Evolutionary conservation across 768 basidiomycete genomes (phyloP).

Genomic region (Epithele typhae): DNA sequence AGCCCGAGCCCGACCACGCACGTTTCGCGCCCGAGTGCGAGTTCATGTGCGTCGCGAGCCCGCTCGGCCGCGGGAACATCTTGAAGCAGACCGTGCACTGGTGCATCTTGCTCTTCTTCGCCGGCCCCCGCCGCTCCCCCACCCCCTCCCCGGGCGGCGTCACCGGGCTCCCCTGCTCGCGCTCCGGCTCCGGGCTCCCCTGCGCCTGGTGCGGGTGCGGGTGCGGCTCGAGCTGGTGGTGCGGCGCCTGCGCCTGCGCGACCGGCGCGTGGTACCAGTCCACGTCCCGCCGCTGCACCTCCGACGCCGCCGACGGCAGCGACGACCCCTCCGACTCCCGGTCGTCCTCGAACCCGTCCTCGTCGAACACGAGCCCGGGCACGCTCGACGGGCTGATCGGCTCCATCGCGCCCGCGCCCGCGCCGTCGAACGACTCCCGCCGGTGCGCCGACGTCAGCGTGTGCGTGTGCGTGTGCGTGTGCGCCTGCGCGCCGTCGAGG

Average conservation of each 20-base stretch:
- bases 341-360: slow-evolving; percentile 26
- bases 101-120: slow-evolving; percentile 47
- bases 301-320: slow-evolving; percentile 24
- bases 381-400: slow-evolving; percentile 26
- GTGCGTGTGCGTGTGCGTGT: not conserved
- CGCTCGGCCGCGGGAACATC: slow-evolving; percentile 47
- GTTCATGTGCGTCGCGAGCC: slow-evolving; percentile 50
- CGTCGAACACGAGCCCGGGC: slow-evolving; percentile 25
- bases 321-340: slow-evolving; percentile 19
- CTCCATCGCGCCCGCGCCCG: slow-evolving; percentile 7
- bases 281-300: slow-evolving; percentile 5
- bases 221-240: no score
- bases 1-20: slow-evolving; percentile 23
- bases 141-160: not conserved
- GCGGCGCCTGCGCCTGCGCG: not conserved
- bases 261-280: not conserved
- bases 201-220: no score
- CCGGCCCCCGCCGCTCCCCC: slow-evolving; percentile 7
- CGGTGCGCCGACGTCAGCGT: slow-evolving; percentile 8
- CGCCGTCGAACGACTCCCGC: slow-evolving; percentile 18
- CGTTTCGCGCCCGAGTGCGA: slow-evolving; percentile 48
- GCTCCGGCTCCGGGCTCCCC: slow-evolving; percentile 1
- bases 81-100: slow-evolving; percentile 41
- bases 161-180: not conserved
- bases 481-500: not conserved